Base-by-base conservation (phyloP, 176 grass and related monocot genomes). In the Carex myosuroides region DNA sequence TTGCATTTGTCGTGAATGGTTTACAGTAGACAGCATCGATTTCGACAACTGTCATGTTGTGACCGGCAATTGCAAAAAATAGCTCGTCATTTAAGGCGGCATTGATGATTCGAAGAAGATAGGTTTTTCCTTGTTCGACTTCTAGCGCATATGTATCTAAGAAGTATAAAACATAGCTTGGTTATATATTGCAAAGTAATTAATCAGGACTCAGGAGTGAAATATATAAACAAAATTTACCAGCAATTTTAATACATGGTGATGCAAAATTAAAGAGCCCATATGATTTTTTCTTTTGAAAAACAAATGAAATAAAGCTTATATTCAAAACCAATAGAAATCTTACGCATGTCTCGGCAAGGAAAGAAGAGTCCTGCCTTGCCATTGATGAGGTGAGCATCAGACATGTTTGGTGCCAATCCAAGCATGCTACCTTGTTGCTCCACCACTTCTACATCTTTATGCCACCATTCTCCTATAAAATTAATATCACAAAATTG, bases 401-500 rank as follows among this genome's bases (percentile, higher is more conserved):
- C 89, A 3, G 92, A 94, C 13, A 17, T 79, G 70, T 94, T 94
- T 22, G 89, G 92, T 10, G 89, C 71, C 85, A 87, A 46, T 18
- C 89, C 92, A 26, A 91, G 89, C 70, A 62, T 58, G 35, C 56
- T 67, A 3, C 85, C 89, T 79, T 94, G 89, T 39, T 13, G 68
- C 82, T 83, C 89, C 16, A 93, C 85, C 48, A 57, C 55, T 65
- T 91, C 89, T 3, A 94, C 89, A 46, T 91, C 87, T 12, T 60
- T 60, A 53, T 91, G 83, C 89, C 92, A 94, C 89, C 92, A 94
- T 80, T 94, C 89, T 69, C 92, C 91, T 93, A 29, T 11, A 76
- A 29, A 44, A 76, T 55, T 54, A 29, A 17, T 14, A 44, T 55
- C 9, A 6, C 48, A 76, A 14, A 4, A 39, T 8, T 66, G 5